Percentiles rank a stretch among this genome's conserved stretches.
Conservation (phyloP, 345 rosid species). For the Syzygium aromaticum region DNA sequence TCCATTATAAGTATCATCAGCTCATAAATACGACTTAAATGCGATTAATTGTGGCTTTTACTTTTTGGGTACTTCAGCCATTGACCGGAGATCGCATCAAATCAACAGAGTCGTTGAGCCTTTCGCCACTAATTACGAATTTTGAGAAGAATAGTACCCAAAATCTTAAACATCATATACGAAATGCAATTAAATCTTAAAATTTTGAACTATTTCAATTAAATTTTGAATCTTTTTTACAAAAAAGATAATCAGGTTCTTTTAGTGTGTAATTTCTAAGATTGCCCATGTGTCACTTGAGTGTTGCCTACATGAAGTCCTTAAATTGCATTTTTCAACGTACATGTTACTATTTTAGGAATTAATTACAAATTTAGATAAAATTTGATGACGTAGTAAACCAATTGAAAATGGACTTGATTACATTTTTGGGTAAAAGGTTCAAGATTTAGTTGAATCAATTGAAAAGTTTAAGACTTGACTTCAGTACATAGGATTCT, state of each 20-base stretch:
- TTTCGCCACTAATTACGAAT: neutral
- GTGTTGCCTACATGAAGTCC: neutral
- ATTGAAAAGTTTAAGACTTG: neutral
- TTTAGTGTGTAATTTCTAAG: neutral
- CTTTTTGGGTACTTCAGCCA: neutral
- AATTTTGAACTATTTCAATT: neutral
- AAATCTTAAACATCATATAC: neutral
- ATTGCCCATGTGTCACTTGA: neutral
- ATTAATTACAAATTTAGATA: neutral
- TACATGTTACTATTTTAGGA: neutral
- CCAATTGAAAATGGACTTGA: neutral
- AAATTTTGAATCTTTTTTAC: neutral
- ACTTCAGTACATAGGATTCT: neutral
- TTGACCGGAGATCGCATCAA: neutral
- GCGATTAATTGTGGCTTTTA: neutral
- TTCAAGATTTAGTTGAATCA: neutral
- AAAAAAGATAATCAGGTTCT: neutral
- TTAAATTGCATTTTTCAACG: neutral
- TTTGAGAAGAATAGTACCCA: neutral
- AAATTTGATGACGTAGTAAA: neutral
- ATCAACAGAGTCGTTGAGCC: neutral
- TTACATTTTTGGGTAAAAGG: neutral
- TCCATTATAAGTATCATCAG: neutral
- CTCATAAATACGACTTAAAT: neutral
- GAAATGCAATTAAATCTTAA: neutral